Base-by-base conservation (phyloP, 140 eudicot genomes). In the Ambrosia hybrid region DNA sequence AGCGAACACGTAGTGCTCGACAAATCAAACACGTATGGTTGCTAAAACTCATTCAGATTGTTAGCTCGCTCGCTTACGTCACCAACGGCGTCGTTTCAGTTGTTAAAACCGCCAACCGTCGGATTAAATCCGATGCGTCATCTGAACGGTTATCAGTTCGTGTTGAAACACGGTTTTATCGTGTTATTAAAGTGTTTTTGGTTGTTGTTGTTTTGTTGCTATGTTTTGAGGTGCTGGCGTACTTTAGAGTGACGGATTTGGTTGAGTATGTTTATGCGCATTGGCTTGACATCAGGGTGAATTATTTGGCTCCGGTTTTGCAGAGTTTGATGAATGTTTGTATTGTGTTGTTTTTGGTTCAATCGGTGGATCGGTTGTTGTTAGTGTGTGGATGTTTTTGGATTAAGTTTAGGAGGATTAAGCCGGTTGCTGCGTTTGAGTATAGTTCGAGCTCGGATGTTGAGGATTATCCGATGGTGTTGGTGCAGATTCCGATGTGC, bases 401-500 rank as follows among this genome's bases (percentile, higher is more conserved):
- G 85, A 88, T 91, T 37, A 87, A 82, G 85, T 52, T 76, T 11
- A 26, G 88, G 79, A 72, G 84, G 72, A 71, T 88, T 37, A 88
- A 76, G 75, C 95, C 95, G 12, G 80, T 76, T 15, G 84, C 91
- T 0, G 73, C 68, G 57, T 78, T 76, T 81, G 94, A 82, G 67
- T 84, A 70, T 64, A 12, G 66, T 9, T 49, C 67, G 45, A 65
- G 64, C 37, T 77, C 59, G 5, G 78, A 68, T 49, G 33, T 61
- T 36, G 82, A 76, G 49, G 81, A 83, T 58, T 90, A 76, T 76
- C 97, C 97, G 39, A 90, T 85, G 97, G 97, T 87, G 48, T 74
- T 90, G 81, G 78, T 90, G 73, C 97, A 90, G 78, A 83, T 90
- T 14, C 95, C 97, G 10, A 89, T 89, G 96, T 89, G 96, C 83